Evolutionary conservation across 2,329 filamentous ascomycete species (phyloP).

Genomic region (Tolypocladium ovalisporum): DNA sequence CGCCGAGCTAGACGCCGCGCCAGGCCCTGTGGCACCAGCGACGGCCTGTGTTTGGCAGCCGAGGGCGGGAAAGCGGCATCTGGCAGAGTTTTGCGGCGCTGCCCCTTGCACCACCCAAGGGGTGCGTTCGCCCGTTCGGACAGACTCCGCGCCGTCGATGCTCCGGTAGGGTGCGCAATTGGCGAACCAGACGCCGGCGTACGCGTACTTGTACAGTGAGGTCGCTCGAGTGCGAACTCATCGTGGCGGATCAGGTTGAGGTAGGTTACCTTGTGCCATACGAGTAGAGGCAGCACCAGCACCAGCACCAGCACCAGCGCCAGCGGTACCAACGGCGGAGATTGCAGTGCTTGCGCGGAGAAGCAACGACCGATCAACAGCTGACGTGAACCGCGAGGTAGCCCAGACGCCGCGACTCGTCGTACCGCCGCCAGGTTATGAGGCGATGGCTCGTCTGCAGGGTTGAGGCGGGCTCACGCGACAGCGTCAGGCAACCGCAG

Average conservation of each 20-base stretch:
- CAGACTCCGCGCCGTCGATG: not conserved
- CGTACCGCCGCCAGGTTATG: not conserved
- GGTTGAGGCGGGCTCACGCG: not conserved
- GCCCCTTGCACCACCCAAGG: not conserved
- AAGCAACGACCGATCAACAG: too few relatives aligned
- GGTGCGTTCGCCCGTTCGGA: not conserved
- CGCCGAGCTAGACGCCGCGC: not conserved
- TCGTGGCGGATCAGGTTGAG: too few relatives aligned
- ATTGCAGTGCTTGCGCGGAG: too few relatives aligned
- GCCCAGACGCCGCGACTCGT: not conserved
- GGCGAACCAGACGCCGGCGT: too few relatives aligned
- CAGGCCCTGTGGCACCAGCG: not conserved
- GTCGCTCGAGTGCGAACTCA: too few relatives aligned
- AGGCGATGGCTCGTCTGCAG: not conserved
- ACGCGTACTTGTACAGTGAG: too few relatives aligned
- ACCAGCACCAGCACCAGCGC: too few relatives aligned
- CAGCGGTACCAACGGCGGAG: too few relatives aligned
- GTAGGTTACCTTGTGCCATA: too few relatives aligned
- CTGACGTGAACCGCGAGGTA: not conserved
- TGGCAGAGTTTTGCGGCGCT: not conserved
- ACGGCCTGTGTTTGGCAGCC: not conserved
- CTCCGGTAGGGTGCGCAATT: too few relatives aligned
- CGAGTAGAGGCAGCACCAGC: too few relatives aligned
- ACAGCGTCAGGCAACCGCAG: not conserved
- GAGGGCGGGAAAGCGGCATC: not conserved